Percentiles rank a stretch among this genome's conserved stretches.
phyloP scores from a whole-genome alignment of 2,329 filamentous ascomycete species.

The Penicillium sp. region DNA sequence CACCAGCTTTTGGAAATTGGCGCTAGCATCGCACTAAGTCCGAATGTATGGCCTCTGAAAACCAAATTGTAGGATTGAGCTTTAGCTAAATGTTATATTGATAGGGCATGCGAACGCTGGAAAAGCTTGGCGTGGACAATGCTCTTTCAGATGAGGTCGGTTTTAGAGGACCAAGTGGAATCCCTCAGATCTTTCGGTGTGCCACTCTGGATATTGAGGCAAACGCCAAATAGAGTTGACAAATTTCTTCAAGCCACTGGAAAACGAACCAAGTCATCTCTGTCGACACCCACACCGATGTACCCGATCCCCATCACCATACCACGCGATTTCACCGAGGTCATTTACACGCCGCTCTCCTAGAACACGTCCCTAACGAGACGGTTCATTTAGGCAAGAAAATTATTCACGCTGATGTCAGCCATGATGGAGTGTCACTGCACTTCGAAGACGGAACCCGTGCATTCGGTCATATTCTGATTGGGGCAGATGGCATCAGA shows the following conservation, averaged over 20 bases:
- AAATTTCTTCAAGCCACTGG: conserved; percentile 35
- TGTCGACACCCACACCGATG: conserved; percentile 33
- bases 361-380: conserved; percentile 45
- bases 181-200: conserved; percentile 50
- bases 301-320: conserved; percentile 39
- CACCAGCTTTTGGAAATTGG: conserved; percentile 28
- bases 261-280: conserved; percentile 48
- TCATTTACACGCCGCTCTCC: conserved; percentile 52
- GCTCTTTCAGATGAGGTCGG: conserved; percentile 45
- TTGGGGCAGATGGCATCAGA: conserved; percentile 57
- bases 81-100: background rate
- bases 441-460: conserved; percentile 51
- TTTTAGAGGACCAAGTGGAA: conserved; percentile 42
- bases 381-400: conserved; percentile 48
- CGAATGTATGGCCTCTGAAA: conserved; percentile 40
- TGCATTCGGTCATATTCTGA: conserved; percentile 48
- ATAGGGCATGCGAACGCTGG: conserved; percentile 50
- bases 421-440: conserved; percentile 34
- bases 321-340: conserved; percentile 51
- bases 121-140: conserved; percentile 51
- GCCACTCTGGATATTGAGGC: background rate
- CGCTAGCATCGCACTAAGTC: conserved; percentile 35
- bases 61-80: too few species aligned
- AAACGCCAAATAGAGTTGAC: background rate
- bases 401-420: conserved; percentile 37